Percentiles rank a stretch among this genome's conserved stretches.
Evolutionary conservation across 2,329 filamentous ascomycete species (phyloP).

Genomic region (Talaromyces sp.): DNA sequence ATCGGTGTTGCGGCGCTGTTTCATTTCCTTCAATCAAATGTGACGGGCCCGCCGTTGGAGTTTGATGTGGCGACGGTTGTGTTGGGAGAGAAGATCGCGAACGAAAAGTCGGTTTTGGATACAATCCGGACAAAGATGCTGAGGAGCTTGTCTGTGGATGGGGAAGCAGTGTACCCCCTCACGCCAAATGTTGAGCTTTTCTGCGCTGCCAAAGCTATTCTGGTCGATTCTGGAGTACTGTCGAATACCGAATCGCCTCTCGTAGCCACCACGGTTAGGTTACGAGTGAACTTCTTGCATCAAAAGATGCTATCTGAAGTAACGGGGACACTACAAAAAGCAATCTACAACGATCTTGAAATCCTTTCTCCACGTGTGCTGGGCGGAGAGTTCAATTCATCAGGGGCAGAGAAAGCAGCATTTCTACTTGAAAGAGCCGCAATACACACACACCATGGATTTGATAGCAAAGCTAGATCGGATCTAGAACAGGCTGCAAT

Average conservation of each 20-base stretch:
- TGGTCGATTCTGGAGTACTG: constrained; percentile 45
- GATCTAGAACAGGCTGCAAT: constrained; percentile 64
- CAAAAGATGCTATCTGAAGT: constrained; percentile 62
- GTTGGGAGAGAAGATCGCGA: constrained; percentile 24
- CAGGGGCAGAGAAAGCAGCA: constrained; percentile 52
- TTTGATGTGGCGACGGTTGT: constrained; percentile 49
- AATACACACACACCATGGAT: constrained; percentile 76
- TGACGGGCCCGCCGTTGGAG: constrained; percentile 76
- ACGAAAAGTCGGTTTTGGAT: constrained; percentile 37
- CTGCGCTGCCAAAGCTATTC: constrained; percentile 61
- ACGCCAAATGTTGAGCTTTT: constrained; percentile 82
- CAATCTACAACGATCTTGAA: constrained; percentile 56
- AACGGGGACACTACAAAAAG: constrained; percentile 54
- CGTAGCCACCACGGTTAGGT: constrained; percentile 52
- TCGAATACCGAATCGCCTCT: constrained; percentile 34
- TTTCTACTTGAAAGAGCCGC: constrained; percentile 79
- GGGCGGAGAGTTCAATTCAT: constrained; percentile 18
- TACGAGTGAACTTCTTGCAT: constrained; percentile 70
- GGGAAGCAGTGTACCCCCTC: constrained; percentile 77
- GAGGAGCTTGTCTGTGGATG: constrained; percentile 69
- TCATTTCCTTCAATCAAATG: constrained; percentile 78
- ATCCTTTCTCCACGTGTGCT: constrained; percentile 41
- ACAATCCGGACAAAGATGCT: constrained; percentile 57
- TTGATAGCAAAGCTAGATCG: constrained; percentile 67
- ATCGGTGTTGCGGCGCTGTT: constrained; percentile 66